Evolutionary conservation across 495 filamentous ascomycete genomes (phyloP), one percentile per base, ranked within the genome.

Genomic region (Saxophila tyrrhenica): DNA sequence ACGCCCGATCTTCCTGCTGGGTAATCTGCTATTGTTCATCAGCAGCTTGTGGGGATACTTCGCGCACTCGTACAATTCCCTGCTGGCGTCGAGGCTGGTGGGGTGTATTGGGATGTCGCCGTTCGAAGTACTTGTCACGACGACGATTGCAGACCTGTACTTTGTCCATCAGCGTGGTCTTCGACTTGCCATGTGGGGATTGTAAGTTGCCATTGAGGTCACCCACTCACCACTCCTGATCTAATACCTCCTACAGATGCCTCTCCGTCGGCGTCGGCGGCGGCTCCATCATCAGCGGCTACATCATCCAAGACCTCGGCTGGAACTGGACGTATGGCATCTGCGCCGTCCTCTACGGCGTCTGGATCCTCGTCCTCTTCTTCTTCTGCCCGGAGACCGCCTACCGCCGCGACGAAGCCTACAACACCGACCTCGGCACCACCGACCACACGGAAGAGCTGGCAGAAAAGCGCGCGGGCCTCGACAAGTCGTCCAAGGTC

Each of bases 111-210:
- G 75, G 3, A 73, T 79, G 67, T 76, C 77, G 0, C 77, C 78
- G 0, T 80, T 74, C 48, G 79, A 83, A 57, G 73, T 77, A 19
- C 51, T 32, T 23, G n/a, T 21, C 2, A 5, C 2, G 23, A 21
- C 73, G 42, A 66, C 58, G n/a, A 64, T 69, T 24, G 65, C 59
- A 2, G 66, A 69, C 39, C 19, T 69, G 35, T 69, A 79, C 67
- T 84, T 79, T 59, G 81, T 84, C 25, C 82, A 85, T 61, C 71
- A 85, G 64, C 74, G 82, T 24, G 82, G 78, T 0, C 79, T 78
- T n/a, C 73, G 81, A 2, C 81, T 83, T 29, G 82, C 81, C 0
- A 68, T 78, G 23, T 85, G 80, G 71, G 83, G 29, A 5, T 35
- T 35, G 29, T 35, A 35, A 35, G 29, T 35, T 35, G 29, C 5